Conservation (phyloP, 352 stramenopile genomes). For the Thraustochytrium sp. region DNA sequence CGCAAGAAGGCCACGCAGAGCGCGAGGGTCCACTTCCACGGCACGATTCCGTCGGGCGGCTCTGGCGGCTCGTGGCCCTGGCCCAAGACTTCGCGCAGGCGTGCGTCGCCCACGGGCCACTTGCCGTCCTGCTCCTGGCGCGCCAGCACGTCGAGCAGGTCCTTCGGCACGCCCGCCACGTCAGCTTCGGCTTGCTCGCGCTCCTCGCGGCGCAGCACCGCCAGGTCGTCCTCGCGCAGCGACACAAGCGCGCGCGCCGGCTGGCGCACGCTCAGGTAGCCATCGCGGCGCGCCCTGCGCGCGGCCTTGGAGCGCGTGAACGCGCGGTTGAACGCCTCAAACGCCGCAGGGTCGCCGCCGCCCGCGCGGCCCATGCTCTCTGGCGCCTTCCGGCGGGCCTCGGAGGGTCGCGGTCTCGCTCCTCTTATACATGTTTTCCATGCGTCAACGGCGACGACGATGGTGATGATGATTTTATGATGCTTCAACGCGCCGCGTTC, state of each 20-base stretch:
- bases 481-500: no score
- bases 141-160: not conserved
- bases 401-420: no score
- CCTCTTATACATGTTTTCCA: no score
- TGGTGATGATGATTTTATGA: no score
- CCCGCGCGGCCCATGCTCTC: no score
- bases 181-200: not conserved
- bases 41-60: constrained; percentile 29
- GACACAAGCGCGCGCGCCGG: not conserved
- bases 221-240: not conserved
- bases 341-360: no score
- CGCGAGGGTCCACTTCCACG: constrained; percentile 41
- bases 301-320: not conserved
- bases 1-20: constrained; percentile 36
- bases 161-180: not conserved
- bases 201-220: not conserved
- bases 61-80: constrained; percentile 48
- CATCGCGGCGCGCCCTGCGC: not conserved
- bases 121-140: not conserved
- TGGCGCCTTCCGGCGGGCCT: no score
- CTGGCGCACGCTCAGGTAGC: not conserved
- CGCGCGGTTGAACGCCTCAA: constrained; percentile 7
- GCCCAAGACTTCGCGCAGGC: not conserved
- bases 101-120: not conserved
- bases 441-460: no score